These are phyloP conservation scores for Chenopodium suecicum DNA, from an alignment of 148 eudicot genomes.

Conservation along the genomic window DNA sequence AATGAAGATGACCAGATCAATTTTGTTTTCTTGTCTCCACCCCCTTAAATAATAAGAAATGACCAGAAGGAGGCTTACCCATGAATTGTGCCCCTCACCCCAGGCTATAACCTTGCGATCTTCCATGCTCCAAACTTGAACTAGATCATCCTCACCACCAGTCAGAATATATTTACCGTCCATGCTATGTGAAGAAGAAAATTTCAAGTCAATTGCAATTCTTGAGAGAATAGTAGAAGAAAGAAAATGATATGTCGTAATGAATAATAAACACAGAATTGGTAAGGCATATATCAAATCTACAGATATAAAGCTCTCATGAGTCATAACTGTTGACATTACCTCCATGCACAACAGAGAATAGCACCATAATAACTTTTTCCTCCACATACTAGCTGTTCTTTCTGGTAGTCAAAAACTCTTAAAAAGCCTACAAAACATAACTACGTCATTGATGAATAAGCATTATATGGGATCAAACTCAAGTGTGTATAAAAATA, in stretches of 20 bases:
- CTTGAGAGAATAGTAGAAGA: background rate
- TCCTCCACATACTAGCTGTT: conserved; percentile 75
- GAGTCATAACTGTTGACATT: background rate
- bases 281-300: background rate
- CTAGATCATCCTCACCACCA: conserved; percentile 94
- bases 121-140: conserved; percentile 95
- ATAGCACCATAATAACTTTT: conserved; percentile 81
- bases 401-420: conserved; percentile 63
- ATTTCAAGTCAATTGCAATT: conserved; percentile 8
- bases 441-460: background rate
- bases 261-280: background rate
- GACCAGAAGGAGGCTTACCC: conserved; percentile 48
- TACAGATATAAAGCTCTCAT: background rate
- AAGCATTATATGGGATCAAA: conserved; percentile 1
- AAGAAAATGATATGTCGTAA: background rate
- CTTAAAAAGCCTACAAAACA: conserved; percentile 54
- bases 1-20: background rate
- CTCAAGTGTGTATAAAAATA: conserved; percentile 26
- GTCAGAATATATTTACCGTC: conserved; percentile 80
- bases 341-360: conserved; percentile 84
- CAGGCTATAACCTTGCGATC: conserved; percentile 81
- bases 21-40: background rate
- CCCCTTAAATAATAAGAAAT: background rate
- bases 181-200: conserved; percentile 39
- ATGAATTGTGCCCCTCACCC: conserved; percentile 94